Evolutionary conservation across 768 basidiomycete genomes (phyloP).

Genomic region (Serendipita sp.): DNA sequence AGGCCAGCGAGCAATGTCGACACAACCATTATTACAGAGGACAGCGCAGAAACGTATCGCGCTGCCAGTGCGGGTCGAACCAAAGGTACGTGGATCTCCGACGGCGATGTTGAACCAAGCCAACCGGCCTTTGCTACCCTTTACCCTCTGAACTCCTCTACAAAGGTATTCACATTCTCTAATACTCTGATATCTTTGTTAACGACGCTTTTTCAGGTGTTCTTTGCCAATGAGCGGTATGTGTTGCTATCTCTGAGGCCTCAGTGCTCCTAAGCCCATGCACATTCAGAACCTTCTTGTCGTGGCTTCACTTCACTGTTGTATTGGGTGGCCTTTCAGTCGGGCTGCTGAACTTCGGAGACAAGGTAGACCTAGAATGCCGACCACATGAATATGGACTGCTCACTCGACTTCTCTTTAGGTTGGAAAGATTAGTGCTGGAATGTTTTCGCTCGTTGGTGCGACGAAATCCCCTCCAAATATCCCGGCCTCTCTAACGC

Average conservation of each 20-base stretch:
- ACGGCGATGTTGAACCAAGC: background rate
- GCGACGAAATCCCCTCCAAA: slow-evolving; percentile 17
- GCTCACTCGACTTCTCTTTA: slow-evolving; percentile 17
- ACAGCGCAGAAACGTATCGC: slow-evolving; percentile 92
- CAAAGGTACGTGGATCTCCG: slow-evolving; percentile 34
- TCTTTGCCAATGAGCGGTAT: slow-evolving; percentile 75
- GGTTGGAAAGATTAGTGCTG: slow-evolving; percentile 92
- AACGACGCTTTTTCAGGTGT: slow-evolving; percentile 23
- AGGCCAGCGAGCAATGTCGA: slow-evolving; percentile 52
- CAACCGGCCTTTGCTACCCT: background rate
- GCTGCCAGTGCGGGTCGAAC: slow-evolving; percentile 85
- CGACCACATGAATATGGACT: background rate
- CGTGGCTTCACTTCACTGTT: slow-evolving; percentile 97
- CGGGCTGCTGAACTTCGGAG: slow-evolving; percentile 94
- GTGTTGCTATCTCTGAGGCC: background rate
- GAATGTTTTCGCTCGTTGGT: slow-evolving; percentile 93
- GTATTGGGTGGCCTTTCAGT: slow-evolving; percentile 93
- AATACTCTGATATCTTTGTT: background rate
- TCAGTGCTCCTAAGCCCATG: background rate
- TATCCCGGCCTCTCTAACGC: slow-evolving; percentile 9
- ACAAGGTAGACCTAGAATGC: slow-evolving; percentile 42
- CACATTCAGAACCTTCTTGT: slow-evolving; percentile 53
- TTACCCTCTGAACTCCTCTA: background rate
- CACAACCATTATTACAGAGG: slow-evolving; percentile 90
- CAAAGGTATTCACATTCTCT: background rate